Base-by-base conservation (phyloP, 1,284 basidiomycete genomes). In the Coniophora puteana region DNA sequence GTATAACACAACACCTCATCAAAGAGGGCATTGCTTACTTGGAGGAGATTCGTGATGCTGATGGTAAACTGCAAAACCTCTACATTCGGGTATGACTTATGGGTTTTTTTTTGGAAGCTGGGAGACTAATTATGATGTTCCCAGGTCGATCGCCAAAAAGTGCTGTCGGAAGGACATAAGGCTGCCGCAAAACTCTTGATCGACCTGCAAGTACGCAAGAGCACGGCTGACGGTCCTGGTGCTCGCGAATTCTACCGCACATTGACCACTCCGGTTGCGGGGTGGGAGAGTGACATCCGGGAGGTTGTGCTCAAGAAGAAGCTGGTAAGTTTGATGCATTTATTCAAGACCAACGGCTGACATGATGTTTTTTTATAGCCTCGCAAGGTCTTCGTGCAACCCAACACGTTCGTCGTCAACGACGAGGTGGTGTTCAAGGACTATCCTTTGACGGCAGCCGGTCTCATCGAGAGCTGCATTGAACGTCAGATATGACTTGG, bases 341-440 rank as follows among this genome's bases (percentile, higher is more conserved):
- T 4, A 17, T 8, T 38, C 16, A 22, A 41, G 25, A 35, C 27
- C 8, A 17, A n/a, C 31, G 30, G 31, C 14, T 34, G n/a, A 17
- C 30, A 43, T 25, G 33, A 31, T 23, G 23, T 16, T 39, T 31
- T 27, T 39, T 31, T 45, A 43, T 46, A 88, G 78, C 83, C 89
- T 12, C 75, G 89, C 39, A 92, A 89, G 60, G 74, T 89, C 24
- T 86, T 91, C 61, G 80, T 88, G 18, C 82, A 92, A 58, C 84
- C 87, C 6, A 90, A 85, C 54, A 89, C 87, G 8, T 67, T 82
- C 50, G 51, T 90, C 34, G 71, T 73, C 36, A 63, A 78, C 45
- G 81, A 67, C 23, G 76, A 85, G 50, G 83, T 88, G 23, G 63
- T 78, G 46, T 63, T 92, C 45, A 86, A 80, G 60, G 88, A 91